A percentile compares a stretch with the other conserved stretches of the same genome.
phyloP scores from a whole-genome alignment of 2,329 filamentous ascomycete species.

The Aspergillus versicolor region DNA sequence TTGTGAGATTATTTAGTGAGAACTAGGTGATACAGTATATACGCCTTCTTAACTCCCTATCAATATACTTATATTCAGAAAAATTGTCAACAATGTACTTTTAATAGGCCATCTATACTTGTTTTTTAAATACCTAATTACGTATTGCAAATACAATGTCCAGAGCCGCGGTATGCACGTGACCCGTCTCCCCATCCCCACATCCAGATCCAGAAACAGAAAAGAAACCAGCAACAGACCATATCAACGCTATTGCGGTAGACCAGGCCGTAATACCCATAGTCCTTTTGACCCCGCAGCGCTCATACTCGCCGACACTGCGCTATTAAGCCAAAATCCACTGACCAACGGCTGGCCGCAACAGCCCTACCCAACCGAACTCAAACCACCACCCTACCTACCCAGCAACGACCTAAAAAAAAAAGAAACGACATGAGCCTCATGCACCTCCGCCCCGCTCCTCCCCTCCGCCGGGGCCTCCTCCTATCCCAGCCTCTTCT shows the following conservation, averaged over 20 bases:
- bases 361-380: background rate
- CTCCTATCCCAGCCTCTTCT: constrained; percentile 32
- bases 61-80: background rate
- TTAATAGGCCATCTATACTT: background rate
- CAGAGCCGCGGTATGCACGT: constrained; percentile 16
- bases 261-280: background rate
- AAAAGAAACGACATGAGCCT: constrained; percentile 9
- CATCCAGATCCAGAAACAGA: constrained; percentile 7
- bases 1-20: background rate
- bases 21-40: background rate
- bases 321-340: background rate
- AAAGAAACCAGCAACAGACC: constrained; percentile 1
- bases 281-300: background rate
- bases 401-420: background rate
- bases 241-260: background rate
- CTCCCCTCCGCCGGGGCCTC: constrained; percentile 19
- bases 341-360: constrained; percentile 19
- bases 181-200: constrained; percentile 19
- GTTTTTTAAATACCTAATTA: background rate
- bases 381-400: background rate
- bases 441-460: constrained; percentile 15
- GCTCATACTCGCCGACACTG: constrained; percentile 5
- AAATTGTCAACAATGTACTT: background rate
- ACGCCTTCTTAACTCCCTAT: background rate
- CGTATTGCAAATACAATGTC: constrained; percentile 20